Evolutionary conservation across 768 basidiomycete genomes (phyloP).

Genomic region (Paxillus rubicundulus): DNA sequence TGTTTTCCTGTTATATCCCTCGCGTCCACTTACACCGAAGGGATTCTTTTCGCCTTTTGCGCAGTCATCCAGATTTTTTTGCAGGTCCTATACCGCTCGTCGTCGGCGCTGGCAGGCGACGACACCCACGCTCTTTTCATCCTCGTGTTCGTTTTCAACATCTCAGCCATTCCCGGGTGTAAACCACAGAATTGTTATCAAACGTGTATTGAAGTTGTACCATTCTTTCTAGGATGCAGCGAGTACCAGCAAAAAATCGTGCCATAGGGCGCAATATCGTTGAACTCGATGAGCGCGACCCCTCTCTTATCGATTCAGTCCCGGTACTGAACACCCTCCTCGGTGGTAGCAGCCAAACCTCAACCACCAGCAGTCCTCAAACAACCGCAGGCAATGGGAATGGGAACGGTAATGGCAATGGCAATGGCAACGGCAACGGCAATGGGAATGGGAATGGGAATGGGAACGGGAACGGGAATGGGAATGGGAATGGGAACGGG

Average conservation of each 20-base stretch:
- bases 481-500: background rate
- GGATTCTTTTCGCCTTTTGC: background rate
- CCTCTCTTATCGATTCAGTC: slow-evolving; percentile 39
- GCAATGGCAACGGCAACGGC: background rate
- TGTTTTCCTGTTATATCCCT: slow-evolving; percentile 9
- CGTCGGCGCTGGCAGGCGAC: slow-evolving; percentile 13
- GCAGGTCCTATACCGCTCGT: slow-evolving; percentile 2
- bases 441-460: background rate
- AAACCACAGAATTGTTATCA: background rate
- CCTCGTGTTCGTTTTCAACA: slow-evolving; percentile 15
- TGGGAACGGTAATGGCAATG: background rate
- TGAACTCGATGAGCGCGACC: slow-evolving; percentile 36
- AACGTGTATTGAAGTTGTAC: slow-evolving; percentile 5
- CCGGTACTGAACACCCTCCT: slow-evolving; percentile 39
- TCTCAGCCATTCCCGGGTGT: background rate
- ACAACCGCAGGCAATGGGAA: background rate
- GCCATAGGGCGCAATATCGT: slow-evolving; percentile 7
- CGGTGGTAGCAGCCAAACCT: slow-evolving; percentile 15
- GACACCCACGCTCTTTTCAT: slow-evolving; percentile 22
- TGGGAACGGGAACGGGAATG: background rate
- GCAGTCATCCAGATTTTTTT: background rate
- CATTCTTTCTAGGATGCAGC: slow-evolving; percentile 14
- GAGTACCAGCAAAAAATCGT: slow-evolving; percentile 8
- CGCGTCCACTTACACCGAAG: background rate
- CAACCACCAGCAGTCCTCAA: slow-evolving; percentile 3